A percentile compares a stretch with the other conserved stretches of the same genome.
Conservation (phyloP, 352 stramenopile species). For the Phytophthora kernoviae region DNA sequence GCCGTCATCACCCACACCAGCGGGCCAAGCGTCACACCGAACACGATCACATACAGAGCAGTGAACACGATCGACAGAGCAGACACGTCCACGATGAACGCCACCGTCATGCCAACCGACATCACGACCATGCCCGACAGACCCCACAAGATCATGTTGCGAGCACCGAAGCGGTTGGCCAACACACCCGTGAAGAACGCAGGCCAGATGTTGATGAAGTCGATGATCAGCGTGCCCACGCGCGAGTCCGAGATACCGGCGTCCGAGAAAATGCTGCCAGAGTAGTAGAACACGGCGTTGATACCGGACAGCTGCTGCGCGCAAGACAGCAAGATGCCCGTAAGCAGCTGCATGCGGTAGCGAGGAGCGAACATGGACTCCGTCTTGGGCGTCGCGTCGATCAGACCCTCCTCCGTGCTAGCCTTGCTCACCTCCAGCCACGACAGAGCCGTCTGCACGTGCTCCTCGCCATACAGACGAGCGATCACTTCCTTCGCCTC, state of each 20-base stretch:
- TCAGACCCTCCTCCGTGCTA: constrained; percentile 1
- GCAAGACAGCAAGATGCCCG: constrained; percentile 1
- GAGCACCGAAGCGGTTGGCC: constrained; percentile 2
- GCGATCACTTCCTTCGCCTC: constrained; percentile 31
- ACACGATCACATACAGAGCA: constrained; percentile 2
- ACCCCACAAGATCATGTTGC: constrained; percentile 4
- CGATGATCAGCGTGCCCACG: constrained; percentile 3
- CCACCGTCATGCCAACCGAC: constrained; percentile 1
- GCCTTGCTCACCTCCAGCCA: constrained; percentile 6
- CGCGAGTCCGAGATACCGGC: constrained; percentile 4
- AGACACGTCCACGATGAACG: constrained; percentile 1
- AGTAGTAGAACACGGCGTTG: constrained; percentile 5
- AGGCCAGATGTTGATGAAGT: constrained; percentile 4
- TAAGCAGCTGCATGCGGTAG: constrained; percentile 2
- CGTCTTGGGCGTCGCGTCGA: constrained; percentile 3
- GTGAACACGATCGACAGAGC: constrained; percentile 4
- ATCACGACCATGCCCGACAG: constrained; percentile 2
- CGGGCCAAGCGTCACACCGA: background rate
- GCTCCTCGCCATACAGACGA: constrained; percentile 39
- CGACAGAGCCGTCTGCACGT: constrained; percentile 18
- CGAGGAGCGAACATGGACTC: constrained; percentile 1
- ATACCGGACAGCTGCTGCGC: constrained; percentile 2
- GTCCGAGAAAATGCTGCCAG: constrained; percentile 1
- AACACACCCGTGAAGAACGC: constrained; percentile 3
- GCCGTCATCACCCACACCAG: constrained; percentile 3